phyloP scores from a whole-genome alignment of 208 protist species.

The Naegleria fowleri region DNA sequence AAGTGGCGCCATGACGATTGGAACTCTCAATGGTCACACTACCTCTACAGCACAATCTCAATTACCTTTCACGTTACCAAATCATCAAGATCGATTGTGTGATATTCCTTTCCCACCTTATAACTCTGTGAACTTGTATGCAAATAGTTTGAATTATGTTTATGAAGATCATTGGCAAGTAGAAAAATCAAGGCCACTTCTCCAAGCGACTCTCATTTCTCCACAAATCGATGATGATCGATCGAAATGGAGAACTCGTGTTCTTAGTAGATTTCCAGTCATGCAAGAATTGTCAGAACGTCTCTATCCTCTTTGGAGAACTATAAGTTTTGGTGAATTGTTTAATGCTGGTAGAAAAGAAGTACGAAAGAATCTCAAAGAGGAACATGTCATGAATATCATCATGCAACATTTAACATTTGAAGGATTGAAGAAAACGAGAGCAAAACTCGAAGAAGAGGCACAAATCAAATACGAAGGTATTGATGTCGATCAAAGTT shows the following conservation, averaged over 20 bases:
- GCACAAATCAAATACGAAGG: too few relatives aligned
- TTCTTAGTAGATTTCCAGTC: background rate
- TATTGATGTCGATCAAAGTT: slow-evolving; percentile 20
- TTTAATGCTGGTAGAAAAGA: slow-evolving; percentile 26
- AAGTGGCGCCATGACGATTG: too few relatives aligned
- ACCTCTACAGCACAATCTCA: background rate
- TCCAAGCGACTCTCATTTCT: background rate
- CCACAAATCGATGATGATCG: background rate
- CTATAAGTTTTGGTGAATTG: slow-evolving; percentile 2
- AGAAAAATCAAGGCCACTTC: background rate
- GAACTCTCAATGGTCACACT: background rate
- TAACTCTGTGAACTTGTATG: background rate
- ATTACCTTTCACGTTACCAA: too few relatives aligned
- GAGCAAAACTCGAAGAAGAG: background rate
- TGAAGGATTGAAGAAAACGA: slow-evolving; percentile 26
- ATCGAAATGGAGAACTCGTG: background rate
- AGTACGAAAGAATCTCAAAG: background rate
- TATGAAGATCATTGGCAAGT: slow-evolving; percentile 23
- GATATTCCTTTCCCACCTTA: background rate
- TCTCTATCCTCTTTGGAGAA: slow-evolving; percentile 21
- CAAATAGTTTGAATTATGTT: background rate
- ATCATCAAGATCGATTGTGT: too few relatives aligned
- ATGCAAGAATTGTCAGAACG: slow-evolving; percentile 14
- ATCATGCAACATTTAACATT: slow-evolving; percentile 17
- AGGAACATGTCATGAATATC: background rate